Conservation (phyloP, 192 early-diverging fungal species). For the Rhizophagus clarus region DNA sequence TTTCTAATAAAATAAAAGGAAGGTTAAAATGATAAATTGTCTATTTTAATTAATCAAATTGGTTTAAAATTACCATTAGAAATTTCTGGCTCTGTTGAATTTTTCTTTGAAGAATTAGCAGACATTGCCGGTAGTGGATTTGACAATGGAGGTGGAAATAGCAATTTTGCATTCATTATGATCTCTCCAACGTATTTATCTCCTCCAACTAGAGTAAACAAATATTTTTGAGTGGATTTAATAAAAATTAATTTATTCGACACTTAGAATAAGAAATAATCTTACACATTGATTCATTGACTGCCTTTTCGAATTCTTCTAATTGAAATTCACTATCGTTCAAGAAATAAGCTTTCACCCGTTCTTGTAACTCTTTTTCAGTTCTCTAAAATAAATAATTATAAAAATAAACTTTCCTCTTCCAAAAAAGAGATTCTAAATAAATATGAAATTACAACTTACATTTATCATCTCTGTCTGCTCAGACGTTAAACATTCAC, state of each 20-base stretch:
- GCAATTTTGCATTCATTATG: conserved; percentile 27
- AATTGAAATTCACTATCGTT: conserved; percentile 29
- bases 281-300: conserved; percentile 41
- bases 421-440: conserved; percentile 33
- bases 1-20: background rate
- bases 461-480: conserved; percentile 26
- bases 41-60: background rate
- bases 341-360: background rate
- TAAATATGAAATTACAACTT: conserved; percentile 28
- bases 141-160: conserved; percentile 7
- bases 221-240: background rate
- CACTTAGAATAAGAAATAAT: background rate
- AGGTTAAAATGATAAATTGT: background rate
- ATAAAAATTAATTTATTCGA: background rate
- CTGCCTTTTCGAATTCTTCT: conserved; percentile 32
- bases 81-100: background rate
- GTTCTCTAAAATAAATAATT: conserved; percentile 28
- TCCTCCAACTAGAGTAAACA: background rate
- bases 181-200: conserved; percentile 24
- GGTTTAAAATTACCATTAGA: background rate
- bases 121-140: background rate
- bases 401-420: conserved; percentile 33
- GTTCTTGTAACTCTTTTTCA: conserved; percentile 17
- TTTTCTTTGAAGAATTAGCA: background rate
- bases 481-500: conserved; percentile 7